These are phyloP conservation scores for Biancaea sappan DNA, from an alignment of 306 rosid genomes.

Conservation along the genomic window DNA sequence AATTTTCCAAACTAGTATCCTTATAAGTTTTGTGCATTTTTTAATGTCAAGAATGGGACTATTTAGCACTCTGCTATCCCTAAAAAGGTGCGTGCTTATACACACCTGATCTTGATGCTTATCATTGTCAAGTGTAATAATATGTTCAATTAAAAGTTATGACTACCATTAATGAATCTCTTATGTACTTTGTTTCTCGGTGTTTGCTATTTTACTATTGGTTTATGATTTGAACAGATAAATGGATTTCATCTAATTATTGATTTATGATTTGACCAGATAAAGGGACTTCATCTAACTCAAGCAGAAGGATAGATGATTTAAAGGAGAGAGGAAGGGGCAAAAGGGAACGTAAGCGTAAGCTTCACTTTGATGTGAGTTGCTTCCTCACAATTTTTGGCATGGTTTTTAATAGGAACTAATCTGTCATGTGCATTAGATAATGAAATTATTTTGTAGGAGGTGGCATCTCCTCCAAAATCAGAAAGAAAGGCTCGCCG, in stretches of 20 bases:
- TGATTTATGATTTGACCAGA: constrained; percentile 46
- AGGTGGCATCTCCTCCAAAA: constrained; percentile 47
- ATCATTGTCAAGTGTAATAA: not conserved
- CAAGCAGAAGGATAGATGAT: constrained; percentile 53
- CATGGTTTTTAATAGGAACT: constrained; percentile 7
- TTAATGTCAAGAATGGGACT: constrained; percentile 17
- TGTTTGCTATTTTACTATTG: constrained; percentile 1
- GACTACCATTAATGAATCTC: not conserved
- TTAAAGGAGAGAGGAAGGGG: constrained; percentile 60
- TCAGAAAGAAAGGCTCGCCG: constrained; percentile 55
- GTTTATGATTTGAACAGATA: constrained; percentile 50
- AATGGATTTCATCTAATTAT: too few species aligned
- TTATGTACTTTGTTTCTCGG: constrained; percentile 7
- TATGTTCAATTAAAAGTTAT: constrained; percentile 20
- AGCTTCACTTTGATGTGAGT: constrained; percentile 69
- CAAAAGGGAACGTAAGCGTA: constrained; percentile 70
- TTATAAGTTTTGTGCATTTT: constrained; percentile 27
- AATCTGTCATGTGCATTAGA: constrained; percentile 23
- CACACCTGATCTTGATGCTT: not conserved
- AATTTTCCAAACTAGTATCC: not conserved
- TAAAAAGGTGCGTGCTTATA: not conserved
- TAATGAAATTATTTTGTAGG: constrained; percentile 48
- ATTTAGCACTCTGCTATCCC: not conserved
- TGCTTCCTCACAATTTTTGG: constrained; percentile 20
- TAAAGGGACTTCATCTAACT: constrained; percentile 57